These are phyloP conservation scores for Chaetomidium leptoderma DNA, from an alignment of 495 filamentous ascomycete genomes.

Conservation along the genomic window DNA sequence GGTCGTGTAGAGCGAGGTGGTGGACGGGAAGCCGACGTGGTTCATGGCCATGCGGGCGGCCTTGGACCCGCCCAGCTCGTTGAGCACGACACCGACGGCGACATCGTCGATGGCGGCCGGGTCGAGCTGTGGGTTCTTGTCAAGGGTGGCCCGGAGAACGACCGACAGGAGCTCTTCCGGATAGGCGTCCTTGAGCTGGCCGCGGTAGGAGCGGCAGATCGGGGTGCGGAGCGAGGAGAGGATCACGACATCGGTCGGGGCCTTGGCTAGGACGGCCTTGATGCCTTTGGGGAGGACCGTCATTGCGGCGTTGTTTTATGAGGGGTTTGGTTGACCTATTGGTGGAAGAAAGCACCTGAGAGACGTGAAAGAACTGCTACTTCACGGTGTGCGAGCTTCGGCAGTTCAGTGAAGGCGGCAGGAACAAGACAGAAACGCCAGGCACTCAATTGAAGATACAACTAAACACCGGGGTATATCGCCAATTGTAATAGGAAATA, in stretches of 20 bases:
- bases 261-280: conserved; percentile 72
- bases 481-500: background rate
- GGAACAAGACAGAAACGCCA: background rate
- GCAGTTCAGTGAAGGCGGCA: background rate
- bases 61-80: conserved; percentile 86
- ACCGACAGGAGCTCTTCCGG: conserved; percentile 81
- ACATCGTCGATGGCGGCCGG: conserved; percentile 72
- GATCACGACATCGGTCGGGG: conserved; percentile 79
- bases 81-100: conserved; percentile 79
- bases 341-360: background rate
- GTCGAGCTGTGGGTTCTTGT: conserved; percentile 68
- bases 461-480: conserved; percentile 4
- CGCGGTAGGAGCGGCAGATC: conserved; percentile 75
- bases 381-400: conserved; percentile 2
- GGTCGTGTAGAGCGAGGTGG: conserved; percentile 72
- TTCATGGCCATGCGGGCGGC: conserved; percentile 86
- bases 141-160: conserved; percentile 79
- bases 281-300: conserved; percentile 51
- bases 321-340: background rate
- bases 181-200: conserved; percentile 80
- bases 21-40: conserved; percentile 69
- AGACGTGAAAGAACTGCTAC: background rate
- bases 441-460: background rate
- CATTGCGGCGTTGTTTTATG: conserved; percentile 18
- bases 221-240: conserved; percentile 84